These are phyloP conservation scores for Paramecium primaurelia DNA, from an alignment of 73 alveolate species.

Conservation along the genomic window DNA sequence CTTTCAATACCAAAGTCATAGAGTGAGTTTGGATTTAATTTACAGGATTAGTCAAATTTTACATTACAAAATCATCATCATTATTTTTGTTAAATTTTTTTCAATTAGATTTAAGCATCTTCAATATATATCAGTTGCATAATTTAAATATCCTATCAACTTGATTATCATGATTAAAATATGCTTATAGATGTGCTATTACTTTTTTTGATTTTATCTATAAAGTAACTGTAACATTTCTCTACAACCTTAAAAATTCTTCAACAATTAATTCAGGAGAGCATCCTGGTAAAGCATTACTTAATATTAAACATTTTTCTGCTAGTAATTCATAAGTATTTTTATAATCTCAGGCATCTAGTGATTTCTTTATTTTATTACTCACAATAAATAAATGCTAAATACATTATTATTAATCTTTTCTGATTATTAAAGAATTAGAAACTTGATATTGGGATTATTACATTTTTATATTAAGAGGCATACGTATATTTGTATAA, in stretches of 20 bases:
- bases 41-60: conserved; percentile 14
- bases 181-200: not conserved
- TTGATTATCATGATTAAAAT: not conserved
- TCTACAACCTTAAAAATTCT: not conserved
- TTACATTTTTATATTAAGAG: not conserved
- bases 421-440: not conserved
- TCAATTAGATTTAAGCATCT: not conserved
- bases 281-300: conserved; percentile 46
- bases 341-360: not conserved
- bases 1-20: not conserved
- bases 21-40: not conserved
- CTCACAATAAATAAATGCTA: not conserved
- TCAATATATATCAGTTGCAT: not conserved
- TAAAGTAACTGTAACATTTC: not conserved
- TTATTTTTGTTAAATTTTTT: not conserved
- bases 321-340: not conserved
- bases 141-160: not conserved
- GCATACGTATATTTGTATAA: no score
- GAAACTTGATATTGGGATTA: not conserved
- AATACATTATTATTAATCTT: not conserved
- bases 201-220: not conserved
- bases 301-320: not conserved
- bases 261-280: conserved; percentile 42
- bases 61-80: not conserved
- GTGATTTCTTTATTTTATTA: not conserved